Percentiles rank a stretch among this genome's conserved stretches.
phyloP scores from a whole-genome alignment of 257 asterid genomes.

The Primulina huaijiensis region DNA sequence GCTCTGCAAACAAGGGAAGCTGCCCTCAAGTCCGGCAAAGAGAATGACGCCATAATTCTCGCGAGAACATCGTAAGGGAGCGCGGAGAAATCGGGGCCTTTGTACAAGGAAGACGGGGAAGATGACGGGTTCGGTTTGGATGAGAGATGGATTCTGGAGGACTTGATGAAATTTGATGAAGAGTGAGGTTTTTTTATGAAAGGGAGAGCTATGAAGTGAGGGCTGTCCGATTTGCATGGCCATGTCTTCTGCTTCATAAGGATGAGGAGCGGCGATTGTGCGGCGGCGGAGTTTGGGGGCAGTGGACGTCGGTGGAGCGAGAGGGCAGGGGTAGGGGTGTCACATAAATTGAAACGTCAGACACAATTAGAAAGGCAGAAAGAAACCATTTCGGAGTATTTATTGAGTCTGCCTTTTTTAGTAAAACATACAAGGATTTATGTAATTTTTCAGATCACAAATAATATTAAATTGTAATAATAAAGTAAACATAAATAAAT shows the following conservation, averaged over 20 bases:
- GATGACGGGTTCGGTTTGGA: constrained; percentile 5
- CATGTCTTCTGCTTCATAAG: constrained; percentile 37
- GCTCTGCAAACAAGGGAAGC: constrained; percentile 47
- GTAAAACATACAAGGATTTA: too few species aligned
- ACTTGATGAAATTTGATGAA: not conserved
- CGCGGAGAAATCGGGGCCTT: constrained; percentile 27
- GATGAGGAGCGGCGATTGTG: not conserved
- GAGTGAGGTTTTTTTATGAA: constrained; percentile 16
- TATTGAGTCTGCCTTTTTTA: too few species aligned
- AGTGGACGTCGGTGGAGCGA: not conserved
- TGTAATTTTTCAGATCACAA: too few species aligned
- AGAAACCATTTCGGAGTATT: too few species aligned
- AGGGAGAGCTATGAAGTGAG: constrained; percentile 34
- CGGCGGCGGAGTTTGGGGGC: not conserved
- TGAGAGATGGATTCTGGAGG: not conserved
- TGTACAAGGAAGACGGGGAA: constrained; percentile 9
- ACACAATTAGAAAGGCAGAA: not conserved
- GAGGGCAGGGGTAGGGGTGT: not conserved
- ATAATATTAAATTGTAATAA: too few species aligned
- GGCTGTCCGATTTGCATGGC: constrained; percentile 37
- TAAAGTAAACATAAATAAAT: too few species aligned
- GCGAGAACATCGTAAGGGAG: constrained; percentile 40
- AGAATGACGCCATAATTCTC: constrained; percentile 39
- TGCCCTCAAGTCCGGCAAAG: constrained; percentile 33
- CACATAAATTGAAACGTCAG: not conserved